phyloP scores from a whole-genome alignment of 495 filamentous ascomycete genomes.

The Neurospora tetraspora region DNA sequence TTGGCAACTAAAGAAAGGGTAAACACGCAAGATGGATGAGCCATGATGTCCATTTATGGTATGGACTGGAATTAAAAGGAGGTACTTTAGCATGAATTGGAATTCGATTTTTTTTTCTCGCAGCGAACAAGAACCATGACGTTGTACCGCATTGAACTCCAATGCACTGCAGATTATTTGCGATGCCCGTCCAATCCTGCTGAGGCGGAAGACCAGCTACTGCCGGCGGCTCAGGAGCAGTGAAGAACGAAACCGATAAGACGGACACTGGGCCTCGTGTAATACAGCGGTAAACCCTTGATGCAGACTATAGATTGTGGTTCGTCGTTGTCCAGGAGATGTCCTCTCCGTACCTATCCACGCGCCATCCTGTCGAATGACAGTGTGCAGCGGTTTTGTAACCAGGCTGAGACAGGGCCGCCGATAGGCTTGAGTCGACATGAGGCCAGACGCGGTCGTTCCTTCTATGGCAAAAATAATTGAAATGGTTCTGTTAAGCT shows the following conservation, averaged over 20 bases:
- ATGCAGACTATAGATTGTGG: neutral
- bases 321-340: neutral
- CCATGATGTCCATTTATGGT: neutral
- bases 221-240: neutral
- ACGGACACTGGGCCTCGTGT: neutral
- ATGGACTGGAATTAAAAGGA: neutral
- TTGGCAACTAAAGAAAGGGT: neutral
- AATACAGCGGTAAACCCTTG: neutral
- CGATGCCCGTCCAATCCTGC: neutral
- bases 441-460: neutral
- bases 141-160: neutral
- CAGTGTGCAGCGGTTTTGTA: neutral
- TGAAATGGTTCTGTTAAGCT: neutral
- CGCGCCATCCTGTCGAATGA: neutral
- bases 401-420: neutral
- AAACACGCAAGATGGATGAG: neutral
- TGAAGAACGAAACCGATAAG: neutral
- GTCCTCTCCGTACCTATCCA: neutral
- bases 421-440: neutral
- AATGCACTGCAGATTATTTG: neutral
- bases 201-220: neutral
- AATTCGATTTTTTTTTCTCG: neutral
- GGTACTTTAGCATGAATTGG: neutral
- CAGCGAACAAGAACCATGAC: neutral
- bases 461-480: neutral